Percentiles rank a stretch among this genome's conserved stretches.
These are phyloP conservation scores for Zygosaccharomyces bailii DNA, from an alignment of 805 yeast genomes.

Conservation along the genomic window DNA sequence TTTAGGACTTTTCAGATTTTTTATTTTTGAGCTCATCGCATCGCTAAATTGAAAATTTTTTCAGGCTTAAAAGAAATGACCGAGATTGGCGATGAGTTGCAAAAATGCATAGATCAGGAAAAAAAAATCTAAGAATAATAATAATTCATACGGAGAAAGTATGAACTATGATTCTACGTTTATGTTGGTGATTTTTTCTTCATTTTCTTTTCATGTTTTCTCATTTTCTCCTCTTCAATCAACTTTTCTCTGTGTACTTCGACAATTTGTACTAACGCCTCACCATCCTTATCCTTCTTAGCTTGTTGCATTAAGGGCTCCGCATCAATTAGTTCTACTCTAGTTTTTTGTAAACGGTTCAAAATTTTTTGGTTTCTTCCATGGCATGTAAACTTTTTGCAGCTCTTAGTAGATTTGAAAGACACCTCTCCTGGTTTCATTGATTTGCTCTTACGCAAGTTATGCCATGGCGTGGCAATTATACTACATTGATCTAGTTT, in stretches of 20 bases:
- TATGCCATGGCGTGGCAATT: slow-evolving; percentile 71
- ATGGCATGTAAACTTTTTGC: slow-evolving; percentile 51
- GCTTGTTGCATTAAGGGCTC: slow-evolving; percentile 31
- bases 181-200: slow-evolving; percentile 17
- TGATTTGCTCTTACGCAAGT: slow-evolving; percentile 59
- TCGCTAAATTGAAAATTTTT: slow-evolving; percentile 18
- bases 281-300: slow-evolving; percentile 32
- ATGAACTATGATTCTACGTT: no score
- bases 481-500: slow-evolving; percentile 63
- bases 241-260: slow-evolving; percentile 20
- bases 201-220: slow-evolving; percentile 22
- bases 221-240: slow-evolving; percentile 23
- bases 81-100: neutral
- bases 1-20: neutral
- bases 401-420: slow-evolving; percentile 55
- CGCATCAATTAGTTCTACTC: slow-evolving; percentile 45
- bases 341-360: slow-evolving; percentile 63
- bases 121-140: neutral
- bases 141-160: no score
- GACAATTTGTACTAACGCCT: slow-evolving; percentile 22
- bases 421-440: slow-evolving; percentile 82
- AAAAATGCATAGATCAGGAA: neutral
- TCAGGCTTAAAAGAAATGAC: slow-evolving; percentile 9
- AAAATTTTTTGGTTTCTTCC: slow-evolving; percentile 56
- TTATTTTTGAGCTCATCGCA: slow-evolving; percentile 20